Conservation (phyloP, 2,329 filamentous ascomycete species). For the Dichotomopilus funicola region DNA sequence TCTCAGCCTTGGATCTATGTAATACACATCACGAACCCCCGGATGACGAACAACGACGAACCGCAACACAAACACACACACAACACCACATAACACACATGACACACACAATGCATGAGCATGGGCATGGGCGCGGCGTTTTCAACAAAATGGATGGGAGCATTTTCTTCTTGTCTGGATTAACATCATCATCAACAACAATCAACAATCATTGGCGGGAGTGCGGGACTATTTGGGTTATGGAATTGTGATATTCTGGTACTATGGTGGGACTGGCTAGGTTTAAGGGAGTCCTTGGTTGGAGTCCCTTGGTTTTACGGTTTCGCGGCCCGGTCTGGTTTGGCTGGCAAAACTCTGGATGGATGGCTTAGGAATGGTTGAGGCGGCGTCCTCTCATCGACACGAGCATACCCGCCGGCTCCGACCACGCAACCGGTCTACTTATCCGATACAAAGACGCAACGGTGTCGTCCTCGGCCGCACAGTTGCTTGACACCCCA, state of each 20-base stretch:
- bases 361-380: not conserved
- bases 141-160: slow-evolving; percentile 23
- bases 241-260: slow-evolving; percentile 1
- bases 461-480: not conserved
- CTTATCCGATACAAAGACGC: not conserved
- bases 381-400: slow-evolving; percentile 6
- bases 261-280: slow-evolving; percentile 7
- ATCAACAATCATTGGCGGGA: slow-evolving; percentile 6
- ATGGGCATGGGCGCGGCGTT: slow-evolving; percentile 47
- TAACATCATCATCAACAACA: slow-evolving; percentile 11
- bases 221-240: slow-evolving; percentile 14
- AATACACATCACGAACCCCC: slow-evolving; percentile 33
- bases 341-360: not conserved
- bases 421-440: not conserved
- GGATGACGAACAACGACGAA: no score
- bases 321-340: slow-evolving; percentile 2
- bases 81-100: slow-evolving; percentile 32
- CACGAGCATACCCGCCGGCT: not conserved
- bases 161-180: slow-evolving; percentile 9
- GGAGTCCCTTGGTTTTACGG: not conserved
- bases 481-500: not conserved
- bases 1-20: slow-evolving; percentile 73
- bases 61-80: slow-evolving; percentile 15
- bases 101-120: slow-evolving; percentile 27
- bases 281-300: slow-evolving; percentile 1